Conservation (phyloP, 352 stramenopile genomes). For the Pythium apleroticum region DNA sequence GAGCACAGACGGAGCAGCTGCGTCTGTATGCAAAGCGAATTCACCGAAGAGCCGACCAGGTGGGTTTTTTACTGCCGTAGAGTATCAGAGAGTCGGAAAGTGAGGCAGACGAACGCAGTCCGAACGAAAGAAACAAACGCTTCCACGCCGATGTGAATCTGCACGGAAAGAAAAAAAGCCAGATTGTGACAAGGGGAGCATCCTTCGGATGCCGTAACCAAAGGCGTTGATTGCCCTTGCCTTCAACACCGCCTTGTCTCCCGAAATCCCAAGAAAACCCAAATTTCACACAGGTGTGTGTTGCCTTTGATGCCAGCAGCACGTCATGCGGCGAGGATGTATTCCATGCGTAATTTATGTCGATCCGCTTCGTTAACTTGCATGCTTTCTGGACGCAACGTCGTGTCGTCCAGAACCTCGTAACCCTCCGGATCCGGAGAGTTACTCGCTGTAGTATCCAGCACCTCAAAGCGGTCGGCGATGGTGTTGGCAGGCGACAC, state of each 20-base stretch:
- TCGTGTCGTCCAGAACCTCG: slow-evolving; percentile 10
- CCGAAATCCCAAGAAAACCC: neutral
- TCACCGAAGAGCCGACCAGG: neutral
- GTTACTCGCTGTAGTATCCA: neutral
- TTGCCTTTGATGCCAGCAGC: too few relatives aligned
- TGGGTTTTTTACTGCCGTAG: neutral
- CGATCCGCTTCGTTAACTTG: neutral
- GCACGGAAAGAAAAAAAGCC: neutral
- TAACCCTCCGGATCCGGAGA: neutral
- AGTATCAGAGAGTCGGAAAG: neutral
- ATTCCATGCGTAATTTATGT: slow-evolving; percentile 23
- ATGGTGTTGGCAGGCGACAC: slow-evolving; percentile 17
- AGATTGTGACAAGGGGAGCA: neutral
- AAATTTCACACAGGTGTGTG: too few relatives aligned
- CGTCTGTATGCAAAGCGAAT: neutral
- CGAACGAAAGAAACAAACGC: neutral
- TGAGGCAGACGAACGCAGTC: neutral
- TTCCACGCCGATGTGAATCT: neutral
- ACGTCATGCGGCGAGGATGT: slow-evolving; percentile 13
- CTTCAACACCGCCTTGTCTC: too few relatives aligned
- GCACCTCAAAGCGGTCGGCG: neutral
- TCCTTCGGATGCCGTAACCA: neutral
- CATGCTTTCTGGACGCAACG: neutral
- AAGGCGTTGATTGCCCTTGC: too few relatives aligned
- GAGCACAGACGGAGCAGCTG: neutral